phyloP scores from a whole-genome alignment of 2,329 filamentous ascomycete species.

The Aspergillus terreus region DNA sequence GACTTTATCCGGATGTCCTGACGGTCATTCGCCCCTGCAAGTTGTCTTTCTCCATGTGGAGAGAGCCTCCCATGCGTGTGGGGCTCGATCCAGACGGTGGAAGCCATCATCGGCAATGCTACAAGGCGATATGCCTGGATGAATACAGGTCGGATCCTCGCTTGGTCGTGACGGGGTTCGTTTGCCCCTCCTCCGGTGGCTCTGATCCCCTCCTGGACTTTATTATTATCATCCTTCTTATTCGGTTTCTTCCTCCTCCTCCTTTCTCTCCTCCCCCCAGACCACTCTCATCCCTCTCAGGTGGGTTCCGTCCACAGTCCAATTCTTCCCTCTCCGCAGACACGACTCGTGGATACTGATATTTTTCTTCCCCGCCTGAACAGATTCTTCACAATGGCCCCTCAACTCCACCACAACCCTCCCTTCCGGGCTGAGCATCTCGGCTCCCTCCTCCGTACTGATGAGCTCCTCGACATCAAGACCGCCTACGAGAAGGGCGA shows the following conservation, averaged over 20 bases:
- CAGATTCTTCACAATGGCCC: slow-evolving; percentile 23
- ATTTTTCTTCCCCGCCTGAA: not conserved
- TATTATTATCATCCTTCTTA: not conserved
- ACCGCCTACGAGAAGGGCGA: slow-evolving; percentile 55
- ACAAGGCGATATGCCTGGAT: not conserved
- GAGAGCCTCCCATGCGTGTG: slow-evolving; percentile 3
- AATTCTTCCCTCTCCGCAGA: not conserved
- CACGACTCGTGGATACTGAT: not conserved
- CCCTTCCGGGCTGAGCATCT: slow-evolving; percentile 72
- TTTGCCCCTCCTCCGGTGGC: not conserved
- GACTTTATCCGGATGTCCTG: too few relatives aligned
- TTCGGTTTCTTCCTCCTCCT: not conserved
- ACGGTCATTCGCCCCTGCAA: too few relatives aligned
- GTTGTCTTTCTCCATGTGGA: not conserved
- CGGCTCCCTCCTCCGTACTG: slow-evolving; percentile 65
- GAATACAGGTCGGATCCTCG: not conserved
- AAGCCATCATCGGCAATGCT: slow-evolving; percentile 2
- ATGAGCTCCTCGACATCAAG: slow-evolving; percentile 58
- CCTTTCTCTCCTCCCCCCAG: not conserved
- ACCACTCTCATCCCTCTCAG: not conserved
- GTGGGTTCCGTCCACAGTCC: not conserved
- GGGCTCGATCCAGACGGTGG: slow-evolving; percentile 3
- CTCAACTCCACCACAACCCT: slow-evolving; percentile 42
- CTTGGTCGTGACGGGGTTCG: not conserved
- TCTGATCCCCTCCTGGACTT: not conserved